phyloP scores from a whole-genome alignment of 768 basidiomycete species.

The Agaricus bisporus region DNA sequence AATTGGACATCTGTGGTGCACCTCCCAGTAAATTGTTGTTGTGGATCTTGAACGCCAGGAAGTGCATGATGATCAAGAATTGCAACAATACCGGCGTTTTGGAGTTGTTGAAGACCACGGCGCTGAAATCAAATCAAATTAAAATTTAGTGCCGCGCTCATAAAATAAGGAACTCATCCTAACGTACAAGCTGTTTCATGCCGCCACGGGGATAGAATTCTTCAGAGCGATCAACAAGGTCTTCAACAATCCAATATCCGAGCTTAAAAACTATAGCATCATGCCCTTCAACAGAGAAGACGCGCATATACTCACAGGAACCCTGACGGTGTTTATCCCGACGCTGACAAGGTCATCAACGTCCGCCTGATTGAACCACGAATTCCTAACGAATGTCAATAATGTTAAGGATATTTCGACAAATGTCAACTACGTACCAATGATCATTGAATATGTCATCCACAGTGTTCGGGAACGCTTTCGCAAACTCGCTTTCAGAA shows the following conservation, averaged over 20 bases:
- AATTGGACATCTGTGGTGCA: slow-evolving; percentile 68
- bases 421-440: slow-evolving; percentile 35
- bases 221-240: slow-evolving; percentile 50
- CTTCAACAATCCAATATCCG: slow-evolving; percentile 80
- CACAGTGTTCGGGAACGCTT: slow-evolving; percentile 52
- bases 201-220: slow-evolving; percentile 73
- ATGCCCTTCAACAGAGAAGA: not conserved
- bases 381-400: slow-evolving; percentile 32
- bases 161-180: not conserved
- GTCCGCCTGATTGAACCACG: slow-evolving; percentile 67
- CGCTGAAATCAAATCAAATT: slow-evolving; percentile 31
- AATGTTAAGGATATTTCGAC: not conserved
- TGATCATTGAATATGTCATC: slow-evolving; percentile 56
- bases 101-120: slow-evolving; percentile 55
- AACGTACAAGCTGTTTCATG: slow-evolving; percentile 51
- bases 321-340: slow-evolving; percentile 71
- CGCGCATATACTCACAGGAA: slow-evolving; percentile 47
- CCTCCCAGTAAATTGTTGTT: slow-evolving; percentile 64
- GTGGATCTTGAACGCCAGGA: slow-evolving; percentile 59
- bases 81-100: slow-evolving; percentile 54
- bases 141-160: not conserved
- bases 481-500: slow-evolving; percentile 46
- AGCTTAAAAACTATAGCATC: slow-evolving; percentile 36
- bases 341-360: slow-evolving; percentile 44
- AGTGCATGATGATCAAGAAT: slow-evolving; percentile 67